Conservation (phyloP, 768 basidiomycete genomes). For the Suillus paluster region DNA sequence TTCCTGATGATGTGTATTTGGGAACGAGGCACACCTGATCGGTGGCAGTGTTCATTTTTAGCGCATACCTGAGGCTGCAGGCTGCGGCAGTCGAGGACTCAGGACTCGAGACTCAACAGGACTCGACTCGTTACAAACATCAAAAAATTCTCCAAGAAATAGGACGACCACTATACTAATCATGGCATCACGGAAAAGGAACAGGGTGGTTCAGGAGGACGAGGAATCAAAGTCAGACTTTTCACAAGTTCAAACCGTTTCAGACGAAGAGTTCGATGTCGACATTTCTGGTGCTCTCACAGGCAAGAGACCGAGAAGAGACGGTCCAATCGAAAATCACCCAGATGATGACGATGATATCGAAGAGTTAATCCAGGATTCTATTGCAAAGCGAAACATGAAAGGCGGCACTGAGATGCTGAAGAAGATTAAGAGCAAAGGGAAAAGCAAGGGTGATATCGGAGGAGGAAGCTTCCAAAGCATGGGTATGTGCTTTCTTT, state of each 20-base stretch:
- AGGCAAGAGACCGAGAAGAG: conserved; percentile 43
- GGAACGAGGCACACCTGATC: neutral
- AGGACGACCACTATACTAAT: neutral
- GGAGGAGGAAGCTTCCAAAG: conserved; percentile 96
- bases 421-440: conserved; percentile 77
- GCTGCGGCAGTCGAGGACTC: too few relatives aligned
- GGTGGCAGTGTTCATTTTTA: conserved; percentile 4
- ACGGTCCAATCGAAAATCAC: conserved; percentile 4
- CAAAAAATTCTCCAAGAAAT: neutral
- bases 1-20: neutral
- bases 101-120: too few relatives aligned
- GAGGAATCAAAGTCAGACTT: conserved; percentile 17
- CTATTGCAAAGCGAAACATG: conserved; percentile 72
- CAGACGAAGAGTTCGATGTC: conserved; percentile 57
- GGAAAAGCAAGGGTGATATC: conserved; percentile 74
- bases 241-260: conserved; percentile 17
- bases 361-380: conserved; percentile 64
- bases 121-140: neutral
- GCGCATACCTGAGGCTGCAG: too few relatives aligned
- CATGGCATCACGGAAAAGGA: conserved; percentile 38
- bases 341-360: conserved; percentile 56
- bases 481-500: conserved; percentile 69
- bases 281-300: conserved; percentile 70
- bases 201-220: conserved; percentile 21
- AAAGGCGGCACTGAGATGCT: conserved; percentile 77